Base-by-base conservation (phyloP, 441 rosid genomes). In the Gossypium davidsonii region DNA sequence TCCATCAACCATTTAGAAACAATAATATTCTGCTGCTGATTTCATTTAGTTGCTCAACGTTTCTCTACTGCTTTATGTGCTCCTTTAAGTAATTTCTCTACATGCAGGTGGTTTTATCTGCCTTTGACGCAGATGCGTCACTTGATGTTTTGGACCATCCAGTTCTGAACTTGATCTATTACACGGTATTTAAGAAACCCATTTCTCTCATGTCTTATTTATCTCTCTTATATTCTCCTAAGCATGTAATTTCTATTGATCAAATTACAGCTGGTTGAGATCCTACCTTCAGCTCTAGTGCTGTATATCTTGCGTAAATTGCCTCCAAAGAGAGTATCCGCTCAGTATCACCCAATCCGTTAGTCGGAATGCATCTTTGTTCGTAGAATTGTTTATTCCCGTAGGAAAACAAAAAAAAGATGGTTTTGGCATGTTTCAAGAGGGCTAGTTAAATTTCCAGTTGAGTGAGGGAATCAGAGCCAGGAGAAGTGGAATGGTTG, bases 121-220 rank as follows among this genome's bases (percentile, higher is more conserved):
- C 94, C 53, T 77, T 87, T 66, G 91, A 86, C 71, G 48, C 67
- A 71, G 86, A 85, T 70, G 85, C 85, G 18, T 80, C 91, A 0
- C 88, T 89, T 0, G 87, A 89, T 74, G 94, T 89, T 75, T 79
- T 89, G 80, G 75, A 89, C 75, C 94, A 89, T 76, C 94, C 94
- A 0, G 81, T 86, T 66, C 79, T 89, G 65, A 89, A 88, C 83
- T 78, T 88, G 70, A 84, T 89, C 77, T 89, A 88, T 81, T 89
- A 87, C 78, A 79, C 80, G 88, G 94, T 87, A 81, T 77, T 60
- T 70, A 63, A 56, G 67, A 0, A 34, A 14, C 11, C 14, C 20
- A 55, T 46, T n/a, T 15, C 17, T 46, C 21, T 62, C 42, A 34
- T 12, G 20, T 4, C 8, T 65, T 28, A 18, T 18, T 48, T 21